Conservation (phyloP, 352 stramenopile species). For the Phytophthora ramorum region DNA sequence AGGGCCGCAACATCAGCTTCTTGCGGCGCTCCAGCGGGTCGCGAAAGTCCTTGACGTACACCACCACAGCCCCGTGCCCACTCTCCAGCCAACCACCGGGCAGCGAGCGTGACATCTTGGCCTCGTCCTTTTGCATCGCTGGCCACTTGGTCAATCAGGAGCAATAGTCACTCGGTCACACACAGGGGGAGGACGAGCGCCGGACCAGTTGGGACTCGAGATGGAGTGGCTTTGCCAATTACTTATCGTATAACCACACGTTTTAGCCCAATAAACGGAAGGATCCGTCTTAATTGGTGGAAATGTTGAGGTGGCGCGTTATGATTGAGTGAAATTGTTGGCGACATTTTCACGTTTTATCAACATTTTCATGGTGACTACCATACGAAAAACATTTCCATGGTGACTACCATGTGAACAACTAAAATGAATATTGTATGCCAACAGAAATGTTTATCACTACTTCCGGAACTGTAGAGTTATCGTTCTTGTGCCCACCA, state of each 20-base stretch:
- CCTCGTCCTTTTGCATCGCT: slow-evolving; percentile 50
- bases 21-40: slow-evolving; percentile 84
- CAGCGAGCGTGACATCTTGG: slow-evolving; percentile 74
- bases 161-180: background rate
- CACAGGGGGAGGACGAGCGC: background rate
- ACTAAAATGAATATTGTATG: no score
- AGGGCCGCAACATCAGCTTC: slow-evolving; percentile 82
- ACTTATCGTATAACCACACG: background rate
- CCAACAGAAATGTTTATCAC: no score
- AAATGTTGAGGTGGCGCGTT: background rate
- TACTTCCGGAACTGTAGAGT: no score
- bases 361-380: no score
- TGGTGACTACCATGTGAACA: no score
- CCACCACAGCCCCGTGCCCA: slow-evolving; percentile 68
- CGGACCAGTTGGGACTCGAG: background rate
- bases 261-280: background rate
- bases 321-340: background rate
- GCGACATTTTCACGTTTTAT: no score
- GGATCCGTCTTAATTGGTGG: background rate
- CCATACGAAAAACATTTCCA: no score
- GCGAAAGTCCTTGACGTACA: slow-evolving; percentile 84
- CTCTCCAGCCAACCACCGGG: slow-evolving; percentile 81
- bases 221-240: background rate
- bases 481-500: no score
- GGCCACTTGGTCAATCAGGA: background rate